Conservation (phyloP, 768 basidiomycete species). For the Lyophyllum atratum region DNA sequence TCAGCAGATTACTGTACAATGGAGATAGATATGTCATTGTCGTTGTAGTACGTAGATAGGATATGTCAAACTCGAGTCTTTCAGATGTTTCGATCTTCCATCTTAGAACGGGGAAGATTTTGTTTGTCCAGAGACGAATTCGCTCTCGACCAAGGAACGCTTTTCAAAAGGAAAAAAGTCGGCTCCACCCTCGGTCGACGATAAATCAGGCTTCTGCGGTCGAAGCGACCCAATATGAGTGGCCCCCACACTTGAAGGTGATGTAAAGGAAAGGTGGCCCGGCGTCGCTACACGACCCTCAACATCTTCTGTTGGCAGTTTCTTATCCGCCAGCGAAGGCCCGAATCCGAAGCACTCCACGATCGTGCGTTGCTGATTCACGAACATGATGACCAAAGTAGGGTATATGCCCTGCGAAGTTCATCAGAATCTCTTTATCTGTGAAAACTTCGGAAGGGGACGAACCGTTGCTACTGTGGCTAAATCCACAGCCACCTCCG, state of each 20-base stretch:
- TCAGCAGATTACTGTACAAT: too few relatives aligned
- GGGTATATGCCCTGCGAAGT: neutral
- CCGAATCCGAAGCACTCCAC: neutral
- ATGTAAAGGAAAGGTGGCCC: neutral
- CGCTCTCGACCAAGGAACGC: neutral
- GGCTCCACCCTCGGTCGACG: too few relatives aligned
- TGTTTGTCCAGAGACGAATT: neutral
- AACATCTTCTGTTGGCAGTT: neutral
- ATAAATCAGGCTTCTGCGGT: too few relatives aligned
- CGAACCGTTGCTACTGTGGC: neutral
- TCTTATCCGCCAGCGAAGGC: neutral
- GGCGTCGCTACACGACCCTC: neutral
- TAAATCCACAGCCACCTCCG: neutral
- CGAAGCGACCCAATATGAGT: neutral
- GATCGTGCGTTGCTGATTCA: neutral
- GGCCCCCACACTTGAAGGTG: neutral
- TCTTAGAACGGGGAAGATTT: too few relatives aligned
- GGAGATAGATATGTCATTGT: too few relatives aligned
- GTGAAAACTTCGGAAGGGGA: neutral
- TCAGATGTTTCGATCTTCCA: too few relatives aligned
- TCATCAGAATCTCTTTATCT: neutral
- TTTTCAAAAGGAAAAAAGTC: too few relatives aligned
- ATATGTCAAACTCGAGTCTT: too few relatives aligned
- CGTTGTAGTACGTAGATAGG: too few relatives aligned
- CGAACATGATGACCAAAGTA: neutral